phyloP scores from a whole-genome alignment of 2,329 filamentous ascomycete genomes.

The Nemania sp. region DNA sequence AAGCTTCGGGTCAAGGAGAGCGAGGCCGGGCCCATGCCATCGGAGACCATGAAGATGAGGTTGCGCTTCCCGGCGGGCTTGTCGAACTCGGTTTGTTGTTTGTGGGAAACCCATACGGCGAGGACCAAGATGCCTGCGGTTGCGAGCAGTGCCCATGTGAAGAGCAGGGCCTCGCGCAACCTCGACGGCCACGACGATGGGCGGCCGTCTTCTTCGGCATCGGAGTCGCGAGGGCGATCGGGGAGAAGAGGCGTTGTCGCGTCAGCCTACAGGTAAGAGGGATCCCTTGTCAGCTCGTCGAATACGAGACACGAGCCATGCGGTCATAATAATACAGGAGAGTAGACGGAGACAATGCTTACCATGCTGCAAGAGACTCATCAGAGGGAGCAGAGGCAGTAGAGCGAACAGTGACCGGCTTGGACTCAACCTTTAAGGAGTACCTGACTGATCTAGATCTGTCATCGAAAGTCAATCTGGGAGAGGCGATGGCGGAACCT shows the following conservation, averaged over 20 bases:
- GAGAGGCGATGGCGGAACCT: too few species aligned
- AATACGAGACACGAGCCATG: background rate
- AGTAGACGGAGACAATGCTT: background rate
- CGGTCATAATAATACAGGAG: background rate
- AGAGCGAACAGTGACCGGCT: background rate
- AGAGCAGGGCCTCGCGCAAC: constrained; percentile 73
- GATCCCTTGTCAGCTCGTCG: constrained; percentile 4
- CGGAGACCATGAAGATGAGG: constrained; percentile 97
- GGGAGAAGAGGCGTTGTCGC: constrained; percentile 40
- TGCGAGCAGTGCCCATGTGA: constrained; percentile 81
- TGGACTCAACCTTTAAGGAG: background rate
- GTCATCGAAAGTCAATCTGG: background rate
- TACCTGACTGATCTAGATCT: background rate
- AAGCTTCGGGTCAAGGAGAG: constrained; percentile 85
- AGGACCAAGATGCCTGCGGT: constrained; percentile 79
- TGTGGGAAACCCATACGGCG: constrained; percentile 77
- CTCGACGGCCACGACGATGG: constrained; percentile 46
- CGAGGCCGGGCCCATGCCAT: constrained; percentile 96
- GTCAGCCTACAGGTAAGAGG: constrained; percentile 30
- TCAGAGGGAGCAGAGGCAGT: background rate
- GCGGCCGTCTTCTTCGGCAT: constrained; percentile 43
- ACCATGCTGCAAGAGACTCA: constrained; percentile 15
- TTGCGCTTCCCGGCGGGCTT: constrained; percentile 75
- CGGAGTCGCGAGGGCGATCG: constrained; percentile 32
- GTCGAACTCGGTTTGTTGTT: constrained; percentile 52